Evolutionary conservation across 2,329 filamentous ascomycete genomes (phyloP).

Genomic region (Colletotrichum lindemuthianum): DNA sequence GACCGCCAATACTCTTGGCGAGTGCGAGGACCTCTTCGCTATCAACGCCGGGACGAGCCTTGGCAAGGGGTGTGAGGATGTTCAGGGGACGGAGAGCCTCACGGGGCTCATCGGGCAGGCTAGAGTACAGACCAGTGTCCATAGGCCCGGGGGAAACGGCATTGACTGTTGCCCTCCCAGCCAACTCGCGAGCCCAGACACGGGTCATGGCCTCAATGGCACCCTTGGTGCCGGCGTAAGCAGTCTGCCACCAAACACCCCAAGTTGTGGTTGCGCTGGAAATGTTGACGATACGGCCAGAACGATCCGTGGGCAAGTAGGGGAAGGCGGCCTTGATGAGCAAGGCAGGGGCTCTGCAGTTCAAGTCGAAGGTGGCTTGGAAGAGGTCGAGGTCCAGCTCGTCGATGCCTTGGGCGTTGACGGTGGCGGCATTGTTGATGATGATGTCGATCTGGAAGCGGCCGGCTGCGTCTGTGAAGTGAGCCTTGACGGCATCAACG

Average conservation of each 20-base stretch:
- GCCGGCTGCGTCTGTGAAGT: slow-evolving; percentile 61
- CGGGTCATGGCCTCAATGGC: slow-evolving; percentile 68
- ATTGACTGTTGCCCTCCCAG: slow-evolving; percentile 64
- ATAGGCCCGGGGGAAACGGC: slow-evolving; percentile 65
- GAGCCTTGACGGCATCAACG: slow-evolving; percentile 65
- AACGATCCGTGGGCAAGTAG: slow-evolving; percentile 75
- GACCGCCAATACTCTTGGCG: slow-evolving; percentile 61
- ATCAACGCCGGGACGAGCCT: slow-evolving; percentile 38
- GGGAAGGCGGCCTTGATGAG: slow-evolving; percentile 78
- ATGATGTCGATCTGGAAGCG: slow-evolving; percentile 80
- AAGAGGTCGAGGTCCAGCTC: slow-evolving; percentile 65
- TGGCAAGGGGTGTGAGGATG: slow-evolving; percentile 59
- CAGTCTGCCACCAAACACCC: slow-evolving; percentile 39
- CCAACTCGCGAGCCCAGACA: slow-evolving; percentile 66
- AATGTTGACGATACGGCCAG: slow-evolving; percentile 64
- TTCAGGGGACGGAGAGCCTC: slow-evolving; percentile 50
- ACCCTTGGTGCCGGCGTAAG: slow-evolving; percentile 66
- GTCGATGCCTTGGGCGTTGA: slow-evolving; percentile 69
- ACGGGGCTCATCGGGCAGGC: slow-evolving; percentile 61
- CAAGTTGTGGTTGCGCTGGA: slow-evolving; percentile 52
- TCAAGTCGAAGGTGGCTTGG: slow-evolving; percentile 77
- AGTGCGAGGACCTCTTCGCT: slow-evolving; percentile 42
- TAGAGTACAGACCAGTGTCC: slow-evolving; percentile 54
- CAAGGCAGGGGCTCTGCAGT: slow-evolving; percentile 83
- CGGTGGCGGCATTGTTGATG: slow-evolving; percentile 84